Conservation (phyloP, 83 land plant species). For the Larix sibirica region DNA sequence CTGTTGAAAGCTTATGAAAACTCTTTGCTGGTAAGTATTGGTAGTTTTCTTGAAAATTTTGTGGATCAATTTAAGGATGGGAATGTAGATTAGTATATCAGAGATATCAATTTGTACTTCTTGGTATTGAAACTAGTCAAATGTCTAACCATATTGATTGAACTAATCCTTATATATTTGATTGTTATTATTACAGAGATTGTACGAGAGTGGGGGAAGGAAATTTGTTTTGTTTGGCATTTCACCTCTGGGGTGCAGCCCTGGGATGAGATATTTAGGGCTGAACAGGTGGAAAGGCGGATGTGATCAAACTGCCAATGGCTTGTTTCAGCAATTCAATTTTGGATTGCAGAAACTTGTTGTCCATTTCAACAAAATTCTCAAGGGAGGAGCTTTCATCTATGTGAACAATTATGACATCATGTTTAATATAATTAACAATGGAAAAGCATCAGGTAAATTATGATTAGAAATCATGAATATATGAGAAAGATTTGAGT, state of each 20-base stretch:
- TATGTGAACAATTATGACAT: conserved; percentile 2
- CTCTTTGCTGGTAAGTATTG: conserved; percentile 5
- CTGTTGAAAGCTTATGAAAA: background rate
- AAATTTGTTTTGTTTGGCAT: conserved; percentile 11
- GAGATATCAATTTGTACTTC: too few relatives aligned
- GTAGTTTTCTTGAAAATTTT: too few relatives aligned
- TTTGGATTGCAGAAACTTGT: background rate
- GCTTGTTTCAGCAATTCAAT: conserved; percentile 1
- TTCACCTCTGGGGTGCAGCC: conserved; percentile 13
- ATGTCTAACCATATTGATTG: too few relatives aligned
- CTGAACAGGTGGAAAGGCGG: background rate
- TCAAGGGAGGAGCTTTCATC: background rate
- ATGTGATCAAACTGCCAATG: conserved; percentile 4
- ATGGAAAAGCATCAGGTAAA: background rate
- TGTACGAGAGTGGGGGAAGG: conserved; percentile 2
- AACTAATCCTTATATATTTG: too few relatives aligned
- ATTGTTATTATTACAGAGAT: background rate
- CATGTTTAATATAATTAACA: background rate
- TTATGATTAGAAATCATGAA: too few relatives aligned
- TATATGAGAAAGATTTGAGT: too few relatives aligned
- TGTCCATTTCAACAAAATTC: background rate
- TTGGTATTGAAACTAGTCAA: too few relatives aligned
- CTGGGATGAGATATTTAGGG: background rate
- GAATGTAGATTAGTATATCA: too few relatives aligned
- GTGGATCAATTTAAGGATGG: too few relatives aligned